Base-by-base conservation (phyloP, 352 stramenopile species). In the Globisporangium takayamanum region DNA sequence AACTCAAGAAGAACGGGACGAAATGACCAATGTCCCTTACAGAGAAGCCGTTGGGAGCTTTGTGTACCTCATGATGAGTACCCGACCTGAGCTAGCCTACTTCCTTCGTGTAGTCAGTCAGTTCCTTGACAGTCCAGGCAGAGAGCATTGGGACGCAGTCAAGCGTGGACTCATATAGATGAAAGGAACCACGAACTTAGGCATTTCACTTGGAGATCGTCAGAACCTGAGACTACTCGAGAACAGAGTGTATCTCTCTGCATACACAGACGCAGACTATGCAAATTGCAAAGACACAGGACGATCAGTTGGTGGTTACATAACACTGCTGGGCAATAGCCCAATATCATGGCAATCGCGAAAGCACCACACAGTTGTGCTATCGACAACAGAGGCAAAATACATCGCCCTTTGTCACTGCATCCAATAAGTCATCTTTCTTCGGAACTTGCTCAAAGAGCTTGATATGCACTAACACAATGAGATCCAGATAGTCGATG, bases 341-440 rank as follows among this genome's bases (percentile, higher is more conserved):
- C 57, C 61, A 33, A 67, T 67, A 12, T 69, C 62, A 12, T 62
- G 60, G 65, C 28, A 63, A 14, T 61, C 57, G 11, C 50, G 58
- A 16, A 69, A 68, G 25, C 54, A 69, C 18, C 59, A 67, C 51
- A 63, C 55, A 7, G 60, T 72, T 2, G 51, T 72, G 33, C n/a
- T 75, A n/a, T 67, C 57, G 4, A 71, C 63, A 47, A 63, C 63
- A 50, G 50, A 69, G 30, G 50, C 60, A n/a, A 55, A 66, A 26
- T 66, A 63, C 44, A 58, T 70, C 8, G 59, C 63, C 15, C 33
- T 63, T 10, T 66, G 63, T 18, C 59, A 69, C n/a, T 61, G 57
- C 50, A 62, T 68, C 39, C 63, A 68, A 46, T 47, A 70, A 48
- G 37, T 48, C 22, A 3, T 50, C 62, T 25, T 71, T 59, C 49